Conservation (phyloP, 129 eudicot genomes). For the Lonicera japonica region DNA sequence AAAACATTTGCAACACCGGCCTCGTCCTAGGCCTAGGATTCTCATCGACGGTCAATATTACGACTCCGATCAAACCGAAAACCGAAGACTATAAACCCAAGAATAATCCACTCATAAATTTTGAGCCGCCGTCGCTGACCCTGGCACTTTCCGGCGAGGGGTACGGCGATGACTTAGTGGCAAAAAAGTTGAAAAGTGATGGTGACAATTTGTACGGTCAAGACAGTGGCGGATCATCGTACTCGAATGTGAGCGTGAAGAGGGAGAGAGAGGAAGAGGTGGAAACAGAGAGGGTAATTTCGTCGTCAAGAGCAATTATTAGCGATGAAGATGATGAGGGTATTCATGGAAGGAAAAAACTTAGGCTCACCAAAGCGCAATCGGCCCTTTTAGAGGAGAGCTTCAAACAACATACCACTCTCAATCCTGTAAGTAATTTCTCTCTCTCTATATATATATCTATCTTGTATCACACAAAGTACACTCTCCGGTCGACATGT, state of each 20-base stretch:
- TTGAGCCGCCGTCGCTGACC: conserved; percentile 60
- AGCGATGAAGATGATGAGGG: conserved; percentile 62
- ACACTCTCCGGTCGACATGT: too few relatives aligned
- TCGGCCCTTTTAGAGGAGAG: conserved; percentile 90
- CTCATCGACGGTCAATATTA: conserved; percentile 21
- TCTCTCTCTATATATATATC: too few relatives aligned
- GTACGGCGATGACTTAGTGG: too few relatives aligned
- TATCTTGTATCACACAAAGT: too few relatives aligned
- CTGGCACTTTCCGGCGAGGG: conserved; percentile 48
- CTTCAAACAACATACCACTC: conserved; percentile 86
- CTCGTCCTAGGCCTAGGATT: conserved; percentile 58
- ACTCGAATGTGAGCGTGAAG: conserved; percentile 64
- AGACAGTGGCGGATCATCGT: conserved; percentile 63
- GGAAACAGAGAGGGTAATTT: conserved; percentile 26
- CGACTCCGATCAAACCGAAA: conserved; percentile 16
- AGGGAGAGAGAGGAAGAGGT: conserved; percentile 83
- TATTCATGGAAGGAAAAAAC: conserved; percentile 65
- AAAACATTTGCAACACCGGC: conserved; percentile 41
- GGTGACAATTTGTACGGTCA: conserved; percentile 37
- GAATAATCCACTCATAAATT: neutral
- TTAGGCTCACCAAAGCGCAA: conserved; percentile 91
- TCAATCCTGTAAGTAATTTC: conserved; percentile 64
- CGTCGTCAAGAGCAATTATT: neutral
- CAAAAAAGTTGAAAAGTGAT: neutral
- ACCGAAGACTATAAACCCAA: neutral